These are phyloP conservation scores for Colletotrichum falcatum DNA, from an alignment of 2,329 filamentous ascomycete species.

Conservation along the genomic window DNA sequence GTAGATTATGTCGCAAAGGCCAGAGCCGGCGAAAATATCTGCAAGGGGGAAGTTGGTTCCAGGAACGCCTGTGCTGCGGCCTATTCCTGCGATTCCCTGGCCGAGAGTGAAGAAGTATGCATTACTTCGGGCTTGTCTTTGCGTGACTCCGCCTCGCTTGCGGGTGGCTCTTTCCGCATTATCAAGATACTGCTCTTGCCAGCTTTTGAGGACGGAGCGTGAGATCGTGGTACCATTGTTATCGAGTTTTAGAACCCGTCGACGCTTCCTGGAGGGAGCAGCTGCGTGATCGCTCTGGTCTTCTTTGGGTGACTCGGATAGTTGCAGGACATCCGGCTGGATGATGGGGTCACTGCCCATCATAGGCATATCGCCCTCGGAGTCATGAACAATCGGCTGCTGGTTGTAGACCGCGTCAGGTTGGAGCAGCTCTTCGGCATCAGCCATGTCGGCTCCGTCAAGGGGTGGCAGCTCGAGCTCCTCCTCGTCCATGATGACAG, in stretches of 20 bases:
- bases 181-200: constrained; percentile 57
- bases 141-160: constrained; percentile 44
- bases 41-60: constrained; percentile 58
- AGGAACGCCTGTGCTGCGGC: constrained; percentile 47
- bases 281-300: background rate
- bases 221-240: constrained; percentile 2
- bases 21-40: constrained; percentile 59
- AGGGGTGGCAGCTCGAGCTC: constrained; percentile 60
- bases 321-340: background rate
- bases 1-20: constrained; percentile 54
- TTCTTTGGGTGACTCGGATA: background rate
- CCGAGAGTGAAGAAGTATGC: constrained; percentile 56
- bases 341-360: constrained; percentile 3
- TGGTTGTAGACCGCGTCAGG: constrained; percentile 19
- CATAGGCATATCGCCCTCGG: background rate
- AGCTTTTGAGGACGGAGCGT: constrained; percentile 43
- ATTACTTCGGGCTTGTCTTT: constrained; percentile 56
- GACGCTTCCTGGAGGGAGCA: constrained; percentile 11
- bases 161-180: constrained; percentile 48
- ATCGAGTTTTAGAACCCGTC: constrained; percentile 11
- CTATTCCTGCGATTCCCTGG: constrained; percentile 53
- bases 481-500: constrained; percentile 57
- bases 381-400: constrained; percentile 1
- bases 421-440: constrained; percentile 27
- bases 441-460: constrained; percentile 42